These are phyloP conservation scores for Jatropha multifida DNA, from an alignment of 441 rosid species.

Conservation along the genomic window DNA sequence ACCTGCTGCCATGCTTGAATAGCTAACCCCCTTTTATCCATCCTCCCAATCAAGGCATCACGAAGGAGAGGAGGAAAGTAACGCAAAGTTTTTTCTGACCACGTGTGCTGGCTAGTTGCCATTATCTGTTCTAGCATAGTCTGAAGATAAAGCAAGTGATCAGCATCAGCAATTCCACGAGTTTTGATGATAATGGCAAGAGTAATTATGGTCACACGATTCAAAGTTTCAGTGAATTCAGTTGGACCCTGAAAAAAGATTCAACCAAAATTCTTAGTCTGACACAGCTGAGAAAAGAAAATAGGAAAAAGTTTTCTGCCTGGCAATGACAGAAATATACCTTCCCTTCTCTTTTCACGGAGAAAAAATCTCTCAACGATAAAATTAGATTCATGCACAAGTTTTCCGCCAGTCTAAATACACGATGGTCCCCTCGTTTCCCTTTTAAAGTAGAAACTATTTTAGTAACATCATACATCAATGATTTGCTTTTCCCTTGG, in stretches of 20 bases:
- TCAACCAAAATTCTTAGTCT: conserved; percentile 18
- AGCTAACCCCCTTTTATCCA: conserved; percentile 67
- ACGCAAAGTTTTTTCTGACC: conserved; percentile 94
- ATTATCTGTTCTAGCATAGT: conserved; percentile 89
- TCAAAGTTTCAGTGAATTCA: conserved; percentile 96
- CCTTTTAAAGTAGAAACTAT: conserved; percentile 87
- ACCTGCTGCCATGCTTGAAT: conserved; percentile 96
- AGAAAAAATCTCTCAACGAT: conserved; percentile 88
- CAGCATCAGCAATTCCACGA: conserved; percentile 98
- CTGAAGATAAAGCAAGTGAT: conserved; percentile 84
- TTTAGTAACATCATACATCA: conserved; percentile 96
- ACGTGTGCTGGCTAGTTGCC: conserved; percentile 87
- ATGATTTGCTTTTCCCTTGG: conserved; percentile 85
- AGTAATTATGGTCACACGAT: conserved; percentile 79
- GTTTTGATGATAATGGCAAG: conserved; percentile 96
- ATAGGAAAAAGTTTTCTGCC: conserved; percentile 13
- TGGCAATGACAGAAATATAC: conserved; percentile 33
- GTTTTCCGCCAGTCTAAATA: conserved; percentile 91
- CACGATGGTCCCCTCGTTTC: conserved; percentile 96
- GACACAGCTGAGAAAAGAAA: conserved; percentile 20
- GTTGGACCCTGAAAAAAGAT: conserved; percentile 79
- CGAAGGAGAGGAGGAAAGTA: conserved; percentile 87
- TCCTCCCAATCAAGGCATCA: conserved; percentile 61
- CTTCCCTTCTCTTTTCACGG: conserved; percentile 92
- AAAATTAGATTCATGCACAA: conserved; percentile 91